phyloP scores from a whole-genome alignment of 257 asterid genomes.

The Salvia rosmarinus region DNA sequence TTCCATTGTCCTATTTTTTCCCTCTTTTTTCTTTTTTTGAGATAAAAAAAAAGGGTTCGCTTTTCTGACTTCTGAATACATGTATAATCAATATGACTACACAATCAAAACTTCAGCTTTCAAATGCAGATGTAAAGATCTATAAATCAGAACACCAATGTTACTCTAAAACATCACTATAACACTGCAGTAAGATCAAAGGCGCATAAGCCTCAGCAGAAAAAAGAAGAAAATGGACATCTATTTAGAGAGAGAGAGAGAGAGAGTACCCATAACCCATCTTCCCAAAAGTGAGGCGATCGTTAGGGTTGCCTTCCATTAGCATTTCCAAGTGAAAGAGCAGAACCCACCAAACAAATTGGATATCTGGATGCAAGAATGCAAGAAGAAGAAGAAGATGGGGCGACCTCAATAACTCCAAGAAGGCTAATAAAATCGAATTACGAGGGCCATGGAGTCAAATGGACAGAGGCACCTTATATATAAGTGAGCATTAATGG shows the following conservation, averaged over 20 bases:
- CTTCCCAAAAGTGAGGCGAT: constrained; percentile 93
- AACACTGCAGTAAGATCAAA: background rate
- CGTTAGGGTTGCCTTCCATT: constrained; percentile 76
- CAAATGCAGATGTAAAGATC: background rate
- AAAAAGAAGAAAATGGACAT: too few species aligned
- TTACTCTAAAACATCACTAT: background rate
- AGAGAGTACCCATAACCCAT: constrained; percentile 89
- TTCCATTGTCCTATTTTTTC: too few species aligned
- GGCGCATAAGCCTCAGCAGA: background rate
- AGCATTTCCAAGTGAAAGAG: constrained; percentile 45
- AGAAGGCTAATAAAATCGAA: constrained; percentile 38
- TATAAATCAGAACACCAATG: constrained; percentile 11
- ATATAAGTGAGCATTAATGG: constrained; percentile 32
- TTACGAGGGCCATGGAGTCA: constrained; percentile 41
- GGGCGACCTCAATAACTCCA: constrained; percentile 34
- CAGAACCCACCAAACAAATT: constrained; percentile 23
- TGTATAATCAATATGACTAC: background rate
- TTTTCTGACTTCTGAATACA: too few species aligned
- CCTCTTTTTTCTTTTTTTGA: too few species aligned
- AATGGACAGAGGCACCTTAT: constrained; percentile 38
- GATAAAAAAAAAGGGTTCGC: too few species aligned
- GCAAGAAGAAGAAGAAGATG: constrained; percentile 37
- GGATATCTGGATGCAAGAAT: too few species aligned
- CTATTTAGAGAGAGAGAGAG: constrained; percentile 4
- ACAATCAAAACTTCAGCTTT: background rate